These are phyloP conservation scores for Peronosclerospora sorghi DNA, from an alignment of 352 stramenopile genomes.

Conservation along the genomic window DNA sequence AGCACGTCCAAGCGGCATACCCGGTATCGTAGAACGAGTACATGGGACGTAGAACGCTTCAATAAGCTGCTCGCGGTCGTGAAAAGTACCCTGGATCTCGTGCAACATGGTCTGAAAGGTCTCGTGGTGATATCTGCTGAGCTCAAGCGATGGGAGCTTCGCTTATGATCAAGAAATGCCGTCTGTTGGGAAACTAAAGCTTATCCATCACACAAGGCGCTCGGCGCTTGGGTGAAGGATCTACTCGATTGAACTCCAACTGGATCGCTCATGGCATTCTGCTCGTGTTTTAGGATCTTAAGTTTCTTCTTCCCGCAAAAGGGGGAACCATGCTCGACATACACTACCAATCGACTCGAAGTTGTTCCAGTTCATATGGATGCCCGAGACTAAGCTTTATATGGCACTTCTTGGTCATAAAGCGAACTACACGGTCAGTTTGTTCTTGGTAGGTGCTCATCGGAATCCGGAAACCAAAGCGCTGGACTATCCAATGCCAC, in stretches of 20 bases:
- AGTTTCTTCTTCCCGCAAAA: conserved; percentile 90
- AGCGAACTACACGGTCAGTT: conserved; percentile 23
- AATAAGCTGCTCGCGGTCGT: conserved; percentile 80
- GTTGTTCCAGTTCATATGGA: conserved; percentile 72
- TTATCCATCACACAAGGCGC: conserved; percentile 87
- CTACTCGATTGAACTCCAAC: conserved; percentile 58
- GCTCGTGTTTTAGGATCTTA: conserved; percentile 84
- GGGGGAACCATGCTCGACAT: conserved; percentile 88
- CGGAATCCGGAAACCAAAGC: conserved; percentile 41
- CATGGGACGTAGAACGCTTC: conserved; percentile 87
- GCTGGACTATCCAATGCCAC: conserved; percentile 82
- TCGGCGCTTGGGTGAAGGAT: conserved; percentile 83
- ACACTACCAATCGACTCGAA: conserved; percentile 79
- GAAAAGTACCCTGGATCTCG: conserved; percentile 68
- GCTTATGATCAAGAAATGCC: conserved; percentile 86
- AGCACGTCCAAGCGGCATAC: conserved; percentile 76
- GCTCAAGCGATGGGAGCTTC: conserved; percentile 76
- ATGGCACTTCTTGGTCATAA: too few relatives aligned
- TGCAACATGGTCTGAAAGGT: conserved; percentile 83
- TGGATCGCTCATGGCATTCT: conserved; percentile 77
- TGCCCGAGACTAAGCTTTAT: too few relatives aligned
- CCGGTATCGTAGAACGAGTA: conserved; percentile 85
- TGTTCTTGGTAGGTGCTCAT: conserved; percentile 31
- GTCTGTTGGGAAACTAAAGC: conserved; percentile 79
- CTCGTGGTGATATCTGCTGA: conserved; percentile 84